Evolutionary conservation across 1,284 basidiomycete genomes (phyloP), one percentile per base, ranked within the genome.

Genomic region (Trichosporon sp.): DNA sequence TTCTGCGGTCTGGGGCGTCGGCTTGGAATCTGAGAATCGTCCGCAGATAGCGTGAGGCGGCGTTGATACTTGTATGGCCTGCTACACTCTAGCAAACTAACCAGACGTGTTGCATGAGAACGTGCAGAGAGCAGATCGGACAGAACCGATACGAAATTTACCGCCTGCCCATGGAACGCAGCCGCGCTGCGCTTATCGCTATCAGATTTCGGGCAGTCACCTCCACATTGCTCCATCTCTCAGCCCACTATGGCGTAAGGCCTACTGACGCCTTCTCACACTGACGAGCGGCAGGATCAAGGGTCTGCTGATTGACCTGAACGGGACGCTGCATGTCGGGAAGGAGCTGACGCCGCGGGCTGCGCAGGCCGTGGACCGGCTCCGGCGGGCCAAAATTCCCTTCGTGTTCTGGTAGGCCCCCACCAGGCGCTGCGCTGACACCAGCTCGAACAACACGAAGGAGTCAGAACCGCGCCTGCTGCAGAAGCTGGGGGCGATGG

Each of bases 231-330:
- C 38, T n/a, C 29, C 56, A 60, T n/a, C 56, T 6, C 11, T 12
- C 29, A 29, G 18, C 6, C 2, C 56, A 23, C 9, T 29, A 60
- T 60, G 56, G 29, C 56, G 56, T 60, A n/a, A 60, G 56, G 56
- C 15, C 21, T 2, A 29, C 13, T 21, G 18, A 18, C 29, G 12
- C 11, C 27, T n/a, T n/a, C 29, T 27, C 13, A 31, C 13, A 31
- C 56, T 60, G 56, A 60, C 47, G 13, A 65, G 63, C 2, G 31
- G 34, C 11, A 68, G 64, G 32, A 63, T 79, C 73, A 79, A 70
- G 74, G 89, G 86, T 0, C 75, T 91, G 0, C 85, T 91, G 27
- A 86, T 91, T 69, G 90, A 91, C 73, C 85, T 91, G 15, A 90
- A 88, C 12, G 90, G 90, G 0, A 91, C 88, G 1, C 80, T 91